A percentile compares a stretch with the other conserved stretches of the same genome.
These are phyloP conservation scores for Chlamydomonas reinhardtii DNA, from an alignment of 163 green algal genomes.

Conservation along the genomic window DNA sequence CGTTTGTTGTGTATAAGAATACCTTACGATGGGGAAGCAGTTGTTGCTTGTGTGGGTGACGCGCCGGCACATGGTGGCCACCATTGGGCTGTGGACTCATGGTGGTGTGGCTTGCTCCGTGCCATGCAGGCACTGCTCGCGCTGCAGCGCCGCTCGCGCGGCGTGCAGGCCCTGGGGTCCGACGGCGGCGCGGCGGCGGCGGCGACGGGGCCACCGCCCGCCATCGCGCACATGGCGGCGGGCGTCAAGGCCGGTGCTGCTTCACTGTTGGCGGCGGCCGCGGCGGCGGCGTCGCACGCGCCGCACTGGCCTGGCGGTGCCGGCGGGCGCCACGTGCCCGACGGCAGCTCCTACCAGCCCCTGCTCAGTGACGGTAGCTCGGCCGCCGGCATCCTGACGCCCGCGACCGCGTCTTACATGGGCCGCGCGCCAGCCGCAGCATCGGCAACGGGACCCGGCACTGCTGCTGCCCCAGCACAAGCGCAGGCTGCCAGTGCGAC, in stretches of 20 bases:
- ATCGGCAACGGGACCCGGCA: too few relatives aligned
- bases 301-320: not conserved
- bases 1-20: too few relatives aligned
- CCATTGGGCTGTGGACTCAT: too few relatives aligned
- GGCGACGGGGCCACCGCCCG: not conserved
- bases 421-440: too few relatives aligned
- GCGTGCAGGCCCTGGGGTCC: conserved; percentile 14
- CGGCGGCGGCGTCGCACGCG: not conserved
- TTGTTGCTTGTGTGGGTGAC: too few relatives aligned
- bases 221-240: not conserved
- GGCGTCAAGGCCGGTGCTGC: too few relatives aligned
- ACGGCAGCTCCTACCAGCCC: not conserved
- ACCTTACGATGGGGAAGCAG: too few relatives aligned
- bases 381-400: not conserved
- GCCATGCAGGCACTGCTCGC: not conserved
- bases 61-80: too few relatives aligned
- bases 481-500: too few relatives aligned
- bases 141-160: conserved; percentile 18
- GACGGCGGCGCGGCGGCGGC: not conserved
- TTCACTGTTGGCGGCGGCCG: not conserved
- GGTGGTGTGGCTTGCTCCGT: too few relatives aligned
- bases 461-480: not conserved
- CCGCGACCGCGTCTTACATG: too few relatives aligned
- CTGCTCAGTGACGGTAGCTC: not conserved
- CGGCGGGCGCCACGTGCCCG: not conserved